These are phyloP conservation scores for Tolypocladium tropicale DNA, from an alignment of 2,329 filamentous ascomycete genomes.

Conservation along the genomic window DNA sequence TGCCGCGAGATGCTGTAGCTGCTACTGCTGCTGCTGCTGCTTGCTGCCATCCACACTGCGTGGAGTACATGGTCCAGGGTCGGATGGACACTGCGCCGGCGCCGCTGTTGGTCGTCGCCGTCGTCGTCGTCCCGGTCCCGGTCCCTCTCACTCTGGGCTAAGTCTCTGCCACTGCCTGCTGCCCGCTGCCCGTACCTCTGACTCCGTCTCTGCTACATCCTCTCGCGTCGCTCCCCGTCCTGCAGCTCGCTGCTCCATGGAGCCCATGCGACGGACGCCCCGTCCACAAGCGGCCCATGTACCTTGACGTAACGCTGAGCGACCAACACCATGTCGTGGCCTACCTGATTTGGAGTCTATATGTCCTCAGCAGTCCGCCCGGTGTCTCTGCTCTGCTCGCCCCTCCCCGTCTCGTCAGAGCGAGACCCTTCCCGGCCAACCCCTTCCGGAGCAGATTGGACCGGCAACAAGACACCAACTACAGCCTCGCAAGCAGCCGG, in stretches of 20 bases:
- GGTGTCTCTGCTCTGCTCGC: neutral
- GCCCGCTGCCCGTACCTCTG: neutral
- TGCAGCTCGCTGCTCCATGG: neutral
- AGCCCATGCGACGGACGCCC: neutral
- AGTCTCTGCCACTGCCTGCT: neutral
- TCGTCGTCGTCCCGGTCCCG: neutral
- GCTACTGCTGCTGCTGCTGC: neutral
- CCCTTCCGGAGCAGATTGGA: neutral
- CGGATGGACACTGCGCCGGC: constrained; percentile 2
- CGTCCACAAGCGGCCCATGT: constrained; percentile 8
- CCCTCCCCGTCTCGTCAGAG: neutral
- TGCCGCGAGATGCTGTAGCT: neutral
- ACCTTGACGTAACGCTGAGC: constrained; percentile 14
- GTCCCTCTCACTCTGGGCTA: neutral
- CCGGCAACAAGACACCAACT: neutral
- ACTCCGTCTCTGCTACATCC: neutral
- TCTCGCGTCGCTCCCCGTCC: neutral
- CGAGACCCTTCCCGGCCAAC: constrained; percentile 1
- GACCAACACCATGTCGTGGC: constrained; percentile 6
- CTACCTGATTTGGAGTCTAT: constrained; percentile 16
- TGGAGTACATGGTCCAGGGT: constrained; percentile 6
- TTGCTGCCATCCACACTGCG: constrained; percentile 6
- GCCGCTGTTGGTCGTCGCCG: constrained; percentile 1
- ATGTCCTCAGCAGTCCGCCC: constrained; percentile 11
- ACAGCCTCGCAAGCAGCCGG: neutral